Conservation (phyloP, 2,329 filamentous ascomycete species). For the Sarocladium kiliense region DNA sequence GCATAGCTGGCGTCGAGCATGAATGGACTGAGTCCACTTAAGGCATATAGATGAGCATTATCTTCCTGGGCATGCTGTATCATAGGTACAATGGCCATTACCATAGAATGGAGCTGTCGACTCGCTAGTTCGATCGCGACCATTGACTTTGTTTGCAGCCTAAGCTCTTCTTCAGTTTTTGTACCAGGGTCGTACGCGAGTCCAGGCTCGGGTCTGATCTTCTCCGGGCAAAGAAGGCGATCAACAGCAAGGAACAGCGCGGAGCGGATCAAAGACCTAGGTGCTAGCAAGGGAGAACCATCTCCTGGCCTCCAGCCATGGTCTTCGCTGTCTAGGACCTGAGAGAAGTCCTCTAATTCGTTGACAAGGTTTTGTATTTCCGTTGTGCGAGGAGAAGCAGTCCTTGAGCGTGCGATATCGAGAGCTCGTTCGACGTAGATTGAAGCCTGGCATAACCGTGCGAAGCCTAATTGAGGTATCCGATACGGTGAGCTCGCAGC, state of each 20-base stretch:
- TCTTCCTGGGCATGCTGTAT: background rate
- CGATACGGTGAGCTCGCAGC: background rate
- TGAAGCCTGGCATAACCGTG: background rate
- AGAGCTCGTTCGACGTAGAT: background rate
- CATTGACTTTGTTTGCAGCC: background rate
- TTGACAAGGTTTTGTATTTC: background rate
- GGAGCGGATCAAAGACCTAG: background rate
- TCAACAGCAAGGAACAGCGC: background rate
- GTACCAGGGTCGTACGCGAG: background rate
- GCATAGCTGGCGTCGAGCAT: background rate
- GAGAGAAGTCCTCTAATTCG: background rate
- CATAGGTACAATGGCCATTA: background rate
- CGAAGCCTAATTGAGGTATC: background rate
- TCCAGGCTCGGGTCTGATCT: background rate
- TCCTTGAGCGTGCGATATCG: background rate
- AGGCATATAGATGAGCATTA: background rate
- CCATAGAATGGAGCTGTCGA: background rate
- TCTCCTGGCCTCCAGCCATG: too few relatives aligned
- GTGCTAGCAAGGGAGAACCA: background rate
- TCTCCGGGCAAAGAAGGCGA: background rate
- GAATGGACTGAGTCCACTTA: background rate
- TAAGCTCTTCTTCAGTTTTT: background rate
- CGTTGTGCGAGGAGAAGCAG: background rate
- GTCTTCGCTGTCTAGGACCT: background rate
- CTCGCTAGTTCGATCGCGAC: background rate